Base-by-base conservation (phyloP, 768 basidiomycete genomes). In the Sarcodon sp. region DNA sequence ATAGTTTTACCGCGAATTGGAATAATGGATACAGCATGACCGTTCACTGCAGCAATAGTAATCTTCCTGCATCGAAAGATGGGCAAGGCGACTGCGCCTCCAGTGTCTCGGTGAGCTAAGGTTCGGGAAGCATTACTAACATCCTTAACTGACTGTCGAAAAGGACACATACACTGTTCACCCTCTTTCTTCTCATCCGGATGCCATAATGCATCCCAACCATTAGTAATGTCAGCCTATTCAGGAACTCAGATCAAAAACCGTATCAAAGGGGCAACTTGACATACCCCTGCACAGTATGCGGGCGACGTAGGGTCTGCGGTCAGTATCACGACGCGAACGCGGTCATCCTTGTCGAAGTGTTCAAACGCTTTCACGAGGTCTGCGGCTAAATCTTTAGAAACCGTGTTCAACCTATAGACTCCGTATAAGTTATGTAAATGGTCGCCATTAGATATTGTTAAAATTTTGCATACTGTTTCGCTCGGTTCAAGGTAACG, bases 31-130 rank as follows among this genome's bases (percentile, higher is more conserved):
- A 68, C 72, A 4, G 72, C 72, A 54, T 73, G 69, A 0, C 75
- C 73, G 47, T 75, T 75, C 13, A 75, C 70, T 1, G 73, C 72
- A 11, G 63, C 66, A 34, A 75, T 70, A 13, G 75, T 69, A 10
- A 79, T 65, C 55, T 79, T 79, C 41, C 75, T 70, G 59, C 75
- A 79, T 6, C 66, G 65, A 46, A 70, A 69, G 44, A 78, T 69
- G 7, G 67, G 66, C 43, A 79, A 54, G 15, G 74, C 55, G 6
- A 73, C 63, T 31, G 60, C 52, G 3, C 77, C 77, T 41, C 76
- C 76, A 3, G 60, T 52, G 51, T 79, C 76, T 34, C 75, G 62
- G 56, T 73, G 71, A 7, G 72, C 72, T 72, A 33, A 4, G 18
- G 6, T 27, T 27, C 21, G 2, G 21, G 21, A 27, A 4, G 21